These are phyloP conservation scores for Flaveria floridana DNA, from an alignment of 140 eudicot genomes.

Conservation along the genomic window DNA sequence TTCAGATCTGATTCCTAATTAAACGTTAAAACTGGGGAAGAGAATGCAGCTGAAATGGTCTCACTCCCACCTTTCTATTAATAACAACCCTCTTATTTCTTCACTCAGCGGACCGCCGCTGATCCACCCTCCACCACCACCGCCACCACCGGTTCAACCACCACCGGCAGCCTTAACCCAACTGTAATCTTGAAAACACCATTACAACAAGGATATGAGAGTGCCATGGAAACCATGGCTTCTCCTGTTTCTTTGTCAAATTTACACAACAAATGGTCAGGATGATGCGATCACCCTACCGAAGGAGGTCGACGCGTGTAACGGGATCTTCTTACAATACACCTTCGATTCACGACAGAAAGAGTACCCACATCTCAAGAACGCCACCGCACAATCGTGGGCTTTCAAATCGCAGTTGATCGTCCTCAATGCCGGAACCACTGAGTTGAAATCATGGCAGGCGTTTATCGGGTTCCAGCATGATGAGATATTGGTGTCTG, in stretches of 20 bases:
- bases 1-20: conserved; percentile 27
- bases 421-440: conserved; percentile 57
- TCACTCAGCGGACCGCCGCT: conserved; percentile 44
- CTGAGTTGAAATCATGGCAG: conserved; percentile 80
- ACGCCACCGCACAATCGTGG: conserved; percentile 86
- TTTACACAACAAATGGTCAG: conserved; percentile 34
- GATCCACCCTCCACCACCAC: conserved; percentile 19
- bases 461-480: conserved; percentile 63
- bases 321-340: conserved; percentile 67
- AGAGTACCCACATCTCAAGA: conserved; percentile 62
- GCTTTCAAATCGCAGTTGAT: conserved; percentile 51
- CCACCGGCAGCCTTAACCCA: neutral
- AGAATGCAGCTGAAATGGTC: conserved; percentile 46
- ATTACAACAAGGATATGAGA: conserved; percentile 41
- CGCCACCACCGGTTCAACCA: neutral
- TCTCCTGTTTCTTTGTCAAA: conserved; percentile 21
- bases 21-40: conserved; percentile 42
- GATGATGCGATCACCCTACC: conserved; percentile 42
- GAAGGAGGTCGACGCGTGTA: conserved; percentile 48
- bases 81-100: neutral
- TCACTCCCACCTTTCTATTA: conserved; percentile 30
- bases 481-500: conserved; percentile 65
- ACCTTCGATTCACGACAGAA: conserved; percentile 56
- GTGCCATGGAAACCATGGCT: conserved; percentile 37
- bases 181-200: neutral